Percentiles rank a stretch among this genome's conserved stretches.
Conservation (phyloP, 2,329 filamentous ascomycete genomes). For the Colletotrichum scovillei region DNA sequence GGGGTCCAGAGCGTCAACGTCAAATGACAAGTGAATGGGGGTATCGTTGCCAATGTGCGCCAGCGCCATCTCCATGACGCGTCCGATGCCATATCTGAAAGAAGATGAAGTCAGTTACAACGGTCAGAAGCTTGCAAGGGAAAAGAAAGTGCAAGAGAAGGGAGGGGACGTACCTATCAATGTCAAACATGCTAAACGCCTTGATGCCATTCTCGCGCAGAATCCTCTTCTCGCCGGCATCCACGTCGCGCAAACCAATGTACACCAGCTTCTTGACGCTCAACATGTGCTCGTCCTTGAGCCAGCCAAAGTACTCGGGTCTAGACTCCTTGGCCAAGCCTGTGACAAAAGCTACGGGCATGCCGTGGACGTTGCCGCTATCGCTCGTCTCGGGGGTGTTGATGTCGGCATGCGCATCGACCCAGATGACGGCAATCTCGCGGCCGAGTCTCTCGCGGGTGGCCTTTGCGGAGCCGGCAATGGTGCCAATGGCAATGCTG, state of each 20-base stretch:
- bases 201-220: conserved; percentile 90
- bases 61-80: conserved; percentile 98
- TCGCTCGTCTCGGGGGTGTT: conserved; percentile 92
- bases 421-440: conserved; percentile 97
- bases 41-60: conserved; percentile 95
- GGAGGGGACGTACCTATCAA: conserved; percentile 66
- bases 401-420: conserved; percentile 97
- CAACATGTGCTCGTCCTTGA: conserved; percentile 76
- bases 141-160: too few species aligned
- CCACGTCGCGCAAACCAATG: conserved; percentile 94
- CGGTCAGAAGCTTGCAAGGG: too few species aligned
- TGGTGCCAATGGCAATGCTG: conserved; percentile 93
- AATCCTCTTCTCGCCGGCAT: conserved; percentile 93
- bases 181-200: conserved; percentile 98
- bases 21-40: conserved; percentile 96
- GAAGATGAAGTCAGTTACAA: background rate
- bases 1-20: conserved; percentile 95
- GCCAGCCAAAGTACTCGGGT: conserved; percentile 90
- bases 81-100: conserved; percentile 83
- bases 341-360: conserved; percentile 94
- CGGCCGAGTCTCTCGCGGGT: conserved; percentile 82
- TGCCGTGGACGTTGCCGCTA: conserved; percentile 96
- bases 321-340: conserved; percentile 82
- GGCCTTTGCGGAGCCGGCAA: conserved; percentile 88
- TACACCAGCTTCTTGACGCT: conserved; percentile 92